Conservation (phyloP, 129 eudicot genomes). For the Artemisia argyi region DNA sequence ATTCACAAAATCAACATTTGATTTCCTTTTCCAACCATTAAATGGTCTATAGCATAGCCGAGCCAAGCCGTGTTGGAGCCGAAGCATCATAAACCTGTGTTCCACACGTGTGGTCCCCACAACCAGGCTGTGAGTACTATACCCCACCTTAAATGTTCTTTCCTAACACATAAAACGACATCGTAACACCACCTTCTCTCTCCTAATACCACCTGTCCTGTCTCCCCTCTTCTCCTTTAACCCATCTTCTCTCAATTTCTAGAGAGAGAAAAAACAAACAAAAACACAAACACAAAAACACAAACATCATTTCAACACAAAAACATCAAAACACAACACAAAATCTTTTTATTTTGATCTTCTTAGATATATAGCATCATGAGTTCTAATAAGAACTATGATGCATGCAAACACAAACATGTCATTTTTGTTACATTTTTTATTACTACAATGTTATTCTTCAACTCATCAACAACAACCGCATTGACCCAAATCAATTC, state of each 20-base stretch:
- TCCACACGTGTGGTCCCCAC: slow-evolving; percentile 41
- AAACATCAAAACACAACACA: neutral
- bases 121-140: slow-evolving; percentile 28
- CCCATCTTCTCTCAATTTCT: slow-evolving; percentile 2
- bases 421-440: slow-evolving; percentile 9
- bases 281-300: neutral
- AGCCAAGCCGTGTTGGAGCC: slow-evolving; percentile 3
- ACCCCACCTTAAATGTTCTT: slow-evolving; percentile 17
- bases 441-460: slow-evolving; percentile 37
- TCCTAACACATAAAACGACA: slow-evolving; percentile 38
- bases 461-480: slow-evolving; percentile 28
- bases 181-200: slow-evolving; percentile 28
- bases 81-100: slow-evolving; percentile 29
- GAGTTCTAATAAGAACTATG: slow-evolving; percentile 58
- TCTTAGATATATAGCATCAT: slow-evolving; percentile 41
- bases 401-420: slow-evolving; percentile 23
- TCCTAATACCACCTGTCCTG: slow-evolving; percentile 36
- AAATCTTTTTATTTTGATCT: neutral
- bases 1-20: neutral
- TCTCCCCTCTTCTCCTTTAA: slow-evolving; percentile 30
- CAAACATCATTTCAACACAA: neutral
- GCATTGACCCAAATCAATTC: slow-evolving; percentile 60
- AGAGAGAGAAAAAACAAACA: slow-evolving; percentile 6
- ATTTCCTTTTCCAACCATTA: neutral
- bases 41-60: too few species aligned